Conservation (phyloP, 768 basidiomycete species). For the Collybia sp. region DNA sequence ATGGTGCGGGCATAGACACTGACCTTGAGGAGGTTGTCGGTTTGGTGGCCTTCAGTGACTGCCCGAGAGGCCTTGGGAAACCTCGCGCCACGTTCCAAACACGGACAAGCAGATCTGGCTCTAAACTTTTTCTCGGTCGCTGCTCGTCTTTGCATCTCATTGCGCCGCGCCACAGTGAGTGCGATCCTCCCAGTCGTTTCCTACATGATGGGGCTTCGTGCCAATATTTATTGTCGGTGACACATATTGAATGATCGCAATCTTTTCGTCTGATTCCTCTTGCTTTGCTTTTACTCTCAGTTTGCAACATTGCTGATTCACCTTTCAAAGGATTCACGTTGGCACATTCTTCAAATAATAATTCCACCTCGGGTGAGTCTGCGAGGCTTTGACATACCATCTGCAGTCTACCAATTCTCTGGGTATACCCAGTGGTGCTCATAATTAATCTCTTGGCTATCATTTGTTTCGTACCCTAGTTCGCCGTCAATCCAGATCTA, state of each 20-base stretch:
- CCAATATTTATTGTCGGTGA: conserved; percentile 76
- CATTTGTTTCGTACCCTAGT: neutral
- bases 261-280: conserved; percentile 36
- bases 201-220: conserved; percentile 45
- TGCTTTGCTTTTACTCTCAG: conserved; percentile 8
- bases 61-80: conserved; percentile 14
- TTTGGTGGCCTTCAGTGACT: conserved; percentile 30
- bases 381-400: too few species aligned
- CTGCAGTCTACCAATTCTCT: neutral
- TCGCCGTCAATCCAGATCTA: neutral
- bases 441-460: neutral
- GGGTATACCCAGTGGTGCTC: too few species aligned
- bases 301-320: neutral
- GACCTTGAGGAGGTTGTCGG: conserved; percentile 60
- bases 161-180: conserved; percentile 18
- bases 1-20: conserved; percentile 32
- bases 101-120: conserved; percentile 17
- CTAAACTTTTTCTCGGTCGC: conserved; percentile 4
- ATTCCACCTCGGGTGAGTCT: neutral
- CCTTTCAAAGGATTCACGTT: neutral
- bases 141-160: conserved; percentile 1
- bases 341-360: too few species aligned
- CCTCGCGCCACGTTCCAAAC: conserved; percentile 24
- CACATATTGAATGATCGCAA: conserved; percentile 45
- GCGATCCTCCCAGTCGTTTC: conserved; percentile 5